Evolutionary conservation across 805 yeast genomes (phyloP).

Genomic region (Maudiozyma turicensis): DNA sequence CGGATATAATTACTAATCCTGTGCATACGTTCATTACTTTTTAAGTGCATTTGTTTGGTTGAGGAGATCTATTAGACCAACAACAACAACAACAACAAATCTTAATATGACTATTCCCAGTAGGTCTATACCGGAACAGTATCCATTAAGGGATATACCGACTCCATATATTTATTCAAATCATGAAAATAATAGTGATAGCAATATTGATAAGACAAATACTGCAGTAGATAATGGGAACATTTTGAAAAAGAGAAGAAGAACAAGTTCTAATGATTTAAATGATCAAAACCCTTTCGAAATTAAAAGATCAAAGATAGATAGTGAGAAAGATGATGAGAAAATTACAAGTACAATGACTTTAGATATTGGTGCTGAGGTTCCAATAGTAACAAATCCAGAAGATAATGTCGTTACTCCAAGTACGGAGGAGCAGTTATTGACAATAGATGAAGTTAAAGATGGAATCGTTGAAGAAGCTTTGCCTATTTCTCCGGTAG

Average conservation of each 20-base stretch:
- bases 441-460: background rate
- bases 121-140: constrained; percentile 7
- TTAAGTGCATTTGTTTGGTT: background rate
- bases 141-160: constrained; percentile 21
- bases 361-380: background rate
- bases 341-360: too few relatives aligned
- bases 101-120: background rate
- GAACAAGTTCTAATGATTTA: background rate
- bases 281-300: background rate
- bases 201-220: background rate
- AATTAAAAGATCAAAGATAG: background rate
- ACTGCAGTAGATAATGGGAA: background rate
- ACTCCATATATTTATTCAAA: constrained; percentile 14
- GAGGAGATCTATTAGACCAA: background rate
- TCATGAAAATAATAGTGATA: background rate
- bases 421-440: background rate
- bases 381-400: background rate
- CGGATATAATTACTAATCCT: too few relatives aligned
- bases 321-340: background rate
- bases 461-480: constrained; percentile 14
- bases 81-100: background rate
- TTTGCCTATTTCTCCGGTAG: constrained; percentile 26
- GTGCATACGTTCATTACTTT: too few relatives aligned
- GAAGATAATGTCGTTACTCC: background rate
- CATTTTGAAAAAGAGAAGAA: background rate